Evolutionary conservation across 202 grass and related monocot species (phyloP), one percentile per base, ranked within the genome.

Genomic region (Elaeis oleifera): DNA sequence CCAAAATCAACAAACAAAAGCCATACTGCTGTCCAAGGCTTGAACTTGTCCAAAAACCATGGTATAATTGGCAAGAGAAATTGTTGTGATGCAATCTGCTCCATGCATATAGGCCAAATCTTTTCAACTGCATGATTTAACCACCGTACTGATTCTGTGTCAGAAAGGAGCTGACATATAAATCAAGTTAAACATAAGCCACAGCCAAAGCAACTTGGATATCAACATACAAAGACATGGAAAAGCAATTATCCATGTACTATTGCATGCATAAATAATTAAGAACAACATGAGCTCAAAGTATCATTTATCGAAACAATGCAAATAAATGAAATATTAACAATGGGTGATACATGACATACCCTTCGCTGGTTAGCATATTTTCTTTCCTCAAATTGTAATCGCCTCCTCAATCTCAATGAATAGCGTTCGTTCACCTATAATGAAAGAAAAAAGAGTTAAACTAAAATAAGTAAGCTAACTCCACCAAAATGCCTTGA

Each of bases 61-160:
- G 92, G 92, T 79, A 91, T 92, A 60, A 97, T 89, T 28, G 87
- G 92, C 56, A 54, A 59, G 15, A 97, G 50, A 83, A 97, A 87
- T 59, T 99, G 84, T 57, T 91, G 79, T 16, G 92, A 97, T 62
- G 77, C 84, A 16, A 97, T 86, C 72, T 89, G 83, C 77, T 97
- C 84, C 88, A 97, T 89, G 69, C 94, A 97, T 39, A 97, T 82
- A 62, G 88, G 79, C 94, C 94, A 97, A 81, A 97, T 86, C 84
- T 92, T 89, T 71, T 84, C 68, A 15, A 89, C 74, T 36, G 94
- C 81, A 66, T 97, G 70, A 84, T 92, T 97, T 75, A 97, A 81
- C 94, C 94, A 97, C 19, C 92, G 79, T 58, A 92, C 84, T 9
- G 92, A 84, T 75, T 97, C 92, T 59, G 88, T 69, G 70, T 89